Evolutionary conservation across 2,329 filamentous ascomycete species (phyloP).

Genomic region (Raffaelea arxii): DNA sequence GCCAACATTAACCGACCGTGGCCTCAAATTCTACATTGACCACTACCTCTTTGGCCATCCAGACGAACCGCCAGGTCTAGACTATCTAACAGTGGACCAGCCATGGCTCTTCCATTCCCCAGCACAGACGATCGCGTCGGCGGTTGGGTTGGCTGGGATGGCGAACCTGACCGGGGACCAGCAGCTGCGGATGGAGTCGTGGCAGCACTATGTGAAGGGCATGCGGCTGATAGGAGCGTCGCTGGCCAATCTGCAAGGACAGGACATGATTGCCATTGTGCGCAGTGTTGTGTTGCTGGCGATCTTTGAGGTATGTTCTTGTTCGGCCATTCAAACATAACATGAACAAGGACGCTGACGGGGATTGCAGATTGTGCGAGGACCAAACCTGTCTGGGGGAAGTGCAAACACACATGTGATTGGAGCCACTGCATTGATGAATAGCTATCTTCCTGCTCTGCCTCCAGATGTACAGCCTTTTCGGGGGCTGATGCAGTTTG

Average conservation of each 20-base stretch:
- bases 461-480: constrained; percentile 32
- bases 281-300: constrained; percentile 47
- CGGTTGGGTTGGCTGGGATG: constrained; percentile 48
- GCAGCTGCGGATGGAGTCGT: constrained; percentile 35
- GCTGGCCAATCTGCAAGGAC: constrained; percentile 23
- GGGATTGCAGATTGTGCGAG: constrained; percentile 30
- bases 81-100: constrained; percentile 22
- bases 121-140: constrained; percentile 40
- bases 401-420: constrained; percentile 48
- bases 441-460: constrained; percentile 30
- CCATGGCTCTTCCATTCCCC: constrained; percentile 27
- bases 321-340: no score
- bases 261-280: constrained; percentile 34
- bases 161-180: constrained; percentile 41
- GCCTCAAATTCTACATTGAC: constrained; percentile 40
- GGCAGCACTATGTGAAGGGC: constrained; percentile 43
- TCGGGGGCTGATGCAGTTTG: constrained; percentile 43
- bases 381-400: constrained; percentile 33
- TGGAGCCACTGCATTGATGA: constrained; percentile 49
- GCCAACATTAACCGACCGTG: constrained; percentile 35
- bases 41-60: constrained; percentile 42
- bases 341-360: no score
- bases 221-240: constrained; percentile 36
- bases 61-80: constrained; percentile 32
- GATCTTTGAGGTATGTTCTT: constrained; percentile 44